Percentiles rank a stretch among this genome's conserved stretches.
phyloP scores from a whole-genome alignment of 2,329 filamentous ascomycete genomes.

The Aspergillus pseudonomiae region DNA sequence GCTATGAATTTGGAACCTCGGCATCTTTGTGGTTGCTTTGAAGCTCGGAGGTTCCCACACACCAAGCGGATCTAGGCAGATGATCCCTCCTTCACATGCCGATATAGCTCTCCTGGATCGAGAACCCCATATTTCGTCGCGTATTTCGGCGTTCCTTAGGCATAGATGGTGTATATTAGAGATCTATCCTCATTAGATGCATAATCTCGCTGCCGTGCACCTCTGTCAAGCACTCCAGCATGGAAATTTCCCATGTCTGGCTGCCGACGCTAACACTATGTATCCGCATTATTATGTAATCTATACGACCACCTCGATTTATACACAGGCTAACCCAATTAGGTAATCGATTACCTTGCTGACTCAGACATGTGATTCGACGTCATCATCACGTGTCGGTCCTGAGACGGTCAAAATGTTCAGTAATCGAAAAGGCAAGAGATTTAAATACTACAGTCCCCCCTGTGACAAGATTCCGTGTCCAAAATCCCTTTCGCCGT shows the following conservation, averaged over 20 bases:
- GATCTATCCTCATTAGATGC: neutral
- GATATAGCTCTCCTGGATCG: constrained; percentile 14
- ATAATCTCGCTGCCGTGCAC: neutral
- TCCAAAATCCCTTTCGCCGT: too few species aligned
- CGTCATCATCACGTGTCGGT: constrained; percentile 8
- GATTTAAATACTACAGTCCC: neutral
- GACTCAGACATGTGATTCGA: constrained; percentile 16
- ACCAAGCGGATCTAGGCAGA: constrained; percentile 28
- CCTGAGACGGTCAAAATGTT: neutral
- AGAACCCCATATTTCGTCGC: neutral
- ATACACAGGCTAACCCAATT: neutral
- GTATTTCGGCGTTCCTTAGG: neutral
- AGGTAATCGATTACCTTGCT: neutral
- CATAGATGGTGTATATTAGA: neutral
- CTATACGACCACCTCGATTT: too few species aligned
- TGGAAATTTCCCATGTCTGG: neutral
- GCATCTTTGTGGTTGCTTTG: constrained; percentile 27
- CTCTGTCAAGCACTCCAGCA: neutral
- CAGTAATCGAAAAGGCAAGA: neutral
- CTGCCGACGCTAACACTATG: neutral
- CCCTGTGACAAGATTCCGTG: neutral
- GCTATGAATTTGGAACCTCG: constrained; percentile 31
- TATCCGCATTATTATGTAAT: neutral
- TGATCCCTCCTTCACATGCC: constrained; percentile 38
- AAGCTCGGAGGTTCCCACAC: constrained; percentile 26